These are phyloP conservation scores for Zizania latifolia DNA, from an alignment of 176 grass and related monocot species.

Conservation along the genomic window DNA sequence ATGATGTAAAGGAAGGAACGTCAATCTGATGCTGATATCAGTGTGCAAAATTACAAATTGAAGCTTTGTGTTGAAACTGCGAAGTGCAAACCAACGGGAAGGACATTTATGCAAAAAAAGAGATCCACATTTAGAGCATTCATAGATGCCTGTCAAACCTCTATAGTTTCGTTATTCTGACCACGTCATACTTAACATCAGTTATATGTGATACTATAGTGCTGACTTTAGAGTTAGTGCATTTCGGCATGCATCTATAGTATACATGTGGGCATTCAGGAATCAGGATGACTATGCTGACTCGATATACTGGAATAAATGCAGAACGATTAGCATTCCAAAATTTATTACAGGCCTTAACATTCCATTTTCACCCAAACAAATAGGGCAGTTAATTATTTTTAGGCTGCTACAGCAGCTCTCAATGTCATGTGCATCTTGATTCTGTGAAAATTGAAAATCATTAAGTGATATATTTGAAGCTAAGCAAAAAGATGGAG, in stretches of 20 bases:
- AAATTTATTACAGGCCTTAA: background rate
- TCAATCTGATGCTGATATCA: too few relatives aligned
- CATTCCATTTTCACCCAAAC: background rate
- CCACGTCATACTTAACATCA: background rate
- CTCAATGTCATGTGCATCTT: background rate
- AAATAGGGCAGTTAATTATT: background rate
- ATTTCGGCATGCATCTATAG: background rate
- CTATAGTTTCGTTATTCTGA: background rate
- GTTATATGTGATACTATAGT: background rate
- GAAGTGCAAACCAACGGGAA: background rate
- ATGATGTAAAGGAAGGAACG: background rate
- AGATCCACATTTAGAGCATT: background rate
- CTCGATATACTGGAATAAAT: constrained; percentile 5
- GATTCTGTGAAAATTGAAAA: background rate
- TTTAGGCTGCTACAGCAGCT: background rate
- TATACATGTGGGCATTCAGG: background rate
- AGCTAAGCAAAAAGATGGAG: background rate
- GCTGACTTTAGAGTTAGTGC: background rate
- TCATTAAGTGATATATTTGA: background rate
- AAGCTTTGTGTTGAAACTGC: background rate
- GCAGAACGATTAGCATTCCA: background rate
- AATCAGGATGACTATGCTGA: background rate
- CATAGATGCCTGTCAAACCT: background rate
- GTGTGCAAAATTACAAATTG: too few relatives aligned
- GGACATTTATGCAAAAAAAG: background rate